phyloP scores from a whole-genome alignment of 768 basidiomycete genomes.

The Suillus subalutaceus region DNA sequence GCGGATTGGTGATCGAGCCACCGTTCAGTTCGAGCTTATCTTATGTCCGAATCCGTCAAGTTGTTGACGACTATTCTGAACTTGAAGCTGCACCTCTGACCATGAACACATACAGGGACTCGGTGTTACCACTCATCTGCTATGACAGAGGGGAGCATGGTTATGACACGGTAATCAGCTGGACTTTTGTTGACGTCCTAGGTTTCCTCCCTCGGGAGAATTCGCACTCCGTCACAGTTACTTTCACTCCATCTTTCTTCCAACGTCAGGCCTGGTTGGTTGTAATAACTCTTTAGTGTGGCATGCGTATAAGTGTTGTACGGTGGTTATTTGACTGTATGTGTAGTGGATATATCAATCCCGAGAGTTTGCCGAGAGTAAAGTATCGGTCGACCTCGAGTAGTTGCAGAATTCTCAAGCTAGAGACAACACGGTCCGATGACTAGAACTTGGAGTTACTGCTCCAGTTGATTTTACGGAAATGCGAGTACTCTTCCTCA shows the following conservation, averaged over 20 bases:
- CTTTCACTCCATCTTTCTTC: background rate
- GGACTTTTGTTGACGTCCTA: background rate
- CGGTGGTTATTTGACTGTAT: background rate
- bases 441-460: background rate
- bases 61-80: slow-evolving; percentile 33
- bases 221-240: background rate
- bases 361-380: background rate
- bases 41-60: slow-evolving; percentile 81
- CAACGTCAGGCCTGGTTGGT: background rate
- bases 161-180: background rate
- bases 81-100: slow-evolving; percentile 14
- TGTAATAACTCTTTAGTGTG: background rate
- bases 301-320: background rate
- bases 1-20: slow-evolving; percentile 87
- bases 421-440: background rate
- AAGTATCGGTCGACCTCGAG: background rate
- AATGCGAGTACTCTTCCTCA: background rate
- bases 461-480: background rate
- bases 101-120: too few species aligned
- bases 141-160: slow-evolving; percentile 38
- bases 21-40: slow-evolving; percentile 94
- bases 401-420: background rate
- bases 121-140: slow-evolving; percentile 35
- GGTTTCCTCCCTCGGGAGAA: background rate
- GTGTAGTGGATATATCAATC: background rate